Evolutionary conservation across 371 early-diverging fungal species (phyloP).

Genomic region (Blastocladiella emersonii): DNA sequence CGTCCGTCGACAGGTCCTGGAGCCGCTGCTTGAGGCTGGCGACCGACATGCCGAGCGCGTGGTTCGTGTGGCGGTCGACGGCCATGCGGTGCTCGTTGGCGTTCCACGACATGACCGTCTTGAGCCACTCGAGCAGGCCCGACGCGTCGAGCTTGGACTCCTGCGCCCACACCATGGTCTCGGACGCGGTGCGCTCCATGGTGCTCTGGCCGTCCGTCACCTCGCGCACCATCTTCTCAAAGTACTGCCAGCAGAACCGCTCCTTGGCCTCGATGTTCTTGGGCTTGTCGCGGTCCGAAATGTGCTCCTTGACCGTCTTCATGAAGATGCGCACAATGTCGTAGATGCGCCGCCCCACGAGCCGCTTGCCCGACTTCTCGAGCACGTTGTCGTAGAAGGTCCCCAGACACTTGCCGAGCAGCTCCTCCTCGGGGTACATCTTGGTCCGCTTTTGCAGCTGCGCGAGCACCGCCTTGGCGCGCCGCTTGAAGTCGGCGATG

Average conservation of each 20-base stretch:
- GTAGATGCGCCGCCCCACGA: not conserved
- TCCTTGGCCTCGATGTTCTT: not conserved
- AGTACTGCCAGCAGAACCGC: not conserved
- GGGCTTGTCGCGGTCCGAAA: not conserved
- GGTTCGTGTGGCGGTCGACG: not conserved
- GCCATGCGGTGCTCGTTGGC: not conserved
- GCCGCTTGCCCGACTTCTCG: not conserved
- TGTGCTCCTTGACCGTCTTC: not conserved
- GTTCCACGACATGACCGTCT: not conserved
- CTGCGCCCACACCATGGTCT: not conserved
- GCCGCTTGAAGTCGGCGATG: not conserved
- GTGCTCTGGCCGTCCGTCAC: not conserved
- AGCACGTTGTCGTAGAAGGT: not conserved
- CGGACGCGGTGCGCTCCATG: not conserved
- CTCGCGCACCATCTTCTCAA: not conserved
- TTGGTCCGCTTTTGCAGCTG: not conserved
- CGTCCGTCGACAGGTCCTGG: not conserved
- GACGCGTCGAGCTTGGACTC: not conserved
- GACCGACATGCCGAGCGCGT: not conserved
- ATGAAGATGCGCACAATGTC: not conserved
- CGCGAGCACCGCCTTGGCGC: not conserved
- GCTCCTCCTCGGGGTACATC: constrained; percentile 1
- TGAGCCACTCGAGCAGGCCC: not conserved
- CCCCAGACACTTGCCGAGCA: not conserved
- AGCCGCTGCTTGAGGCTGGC: not conserved